Base-by-base conservation (phyloP, 2,329 filamentous ascomycete genomes). In the Parascedosporium putredinis region DNA sequence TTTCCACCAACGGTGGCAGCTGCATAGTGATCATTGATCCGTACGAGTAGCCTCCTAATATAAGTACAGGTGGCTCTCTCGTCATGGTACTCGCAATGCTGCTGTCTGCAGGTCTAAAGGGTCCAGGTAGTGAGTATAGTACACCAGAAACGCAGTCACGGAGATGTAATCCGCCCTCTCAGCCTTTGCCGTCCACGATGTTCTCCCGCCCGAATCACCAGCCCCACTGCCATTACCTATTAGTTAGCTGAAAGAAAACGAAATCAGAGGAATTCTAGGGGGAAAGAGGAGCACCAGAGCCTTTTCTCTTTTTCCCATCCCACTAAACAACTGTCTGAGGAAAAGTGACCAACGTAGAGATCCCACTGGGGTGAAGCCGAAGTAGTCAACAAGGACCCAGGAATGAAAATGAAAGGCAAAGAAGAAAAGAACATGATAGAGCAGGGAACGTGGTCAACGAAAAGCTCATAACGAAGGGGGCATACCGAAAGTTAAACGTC, bases 401-500 rank as follows among this genome's bases (percentile, higher is more conserved):
- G 14, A 25, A 45, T 9, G 9, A 24, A 9, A 8, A 18, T 25
- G 23, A 27, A 25, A 27, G 4, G 9, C 2, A 14, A 7, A 16
- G n/a, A 34, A 36, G 22, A 29, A 2, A 12, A n/a, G 16, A 42
- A 47, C 2, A 18, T 29, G n/a, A n/a, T n/a, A n/a, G n/a, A n/a
- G n/a, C n/a, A n/a, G n/a, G n/a, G n/a, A n/a, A n/a, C n/a, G n/a
- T n/a, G n/a, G n/a, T n/a, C n/a, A n/a, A n/a, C n/a, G n/a, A n/a
- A n/a, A n/a, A n/a, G n/a, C n/a, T n/a, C n/a, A n/a, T n/a, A n/a
- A n/a, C n/a, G n/a, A n/a, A n/a, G n/a, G n/a, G n/a, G n/a, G 44
- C 65, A 48, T 69, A 90, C 86, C 90, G 78, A 63, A 97, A 96
- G 61, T 97, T 96, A 66, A 97, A 96, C 0, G 88, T 95, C 6